Base-by-base conservation (phyloP, 441 rosid genomes). In the Brassica hybrid region DNA sequence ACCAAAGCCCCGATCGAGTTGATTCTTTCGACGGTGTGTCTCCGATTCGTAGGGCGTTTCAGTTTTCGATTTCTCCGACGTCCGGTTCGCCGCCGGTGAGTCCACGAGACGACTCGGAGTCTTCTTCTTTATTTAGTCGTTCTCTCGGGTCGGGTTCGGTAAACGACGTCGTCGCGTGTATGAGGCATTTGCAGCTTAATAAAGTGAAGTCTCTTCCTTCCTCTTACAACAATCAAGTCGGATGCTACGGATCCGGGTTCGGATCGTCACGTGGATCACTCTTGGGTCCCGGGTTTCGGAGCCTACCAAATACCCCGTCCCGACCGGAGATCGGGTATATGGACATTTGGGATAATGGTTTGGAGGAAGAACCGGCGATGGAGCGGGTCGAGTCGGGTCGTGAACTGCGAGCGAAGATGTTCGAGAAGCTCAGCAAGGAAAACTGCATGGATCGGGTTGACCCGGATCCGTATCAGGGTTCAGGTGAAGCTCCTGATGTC, bases 181-280 rank as follows among this genome's bases (percentile, higher is more conserved):
- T 91, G 7, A 82, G 97, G 78, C 90, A 85, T 60, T 38, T 94
- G 75, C 98, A 92, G 69, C 76, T 92, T 0, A 83, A 84, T 4
- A 88, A 89, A 82, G 78, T 89, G 4, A 88, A 85, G 6, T 88
- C 97, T 13, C 41, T 85, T 41, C 90, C 41, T 85, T 41, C 90
- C 90, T 79, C 98, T 2, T 86, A 85, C 85, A 85, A 71, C 50
- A 43, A 43, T 43, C 50, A 43, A 43, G 50, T 43, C 50, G 5
- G 50, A 43, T 3, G 50, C 14, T 43, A 43, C 34, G n/a, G n/a
- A n/a, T n/a, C n/a, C n/a, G 50, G 14, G 50, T 43, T 43, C 14
- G 50, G 50, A 43, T 43, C 50, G 14, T 5, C 50, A 43, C 50
- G 50, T 12, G 50, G 50, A 3, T 43, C 50, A 43, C 14, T 43